Evolutionary conservation across 176 grass and related monocot species (phyloP), one percentile per base, ranked within the genome.

Genomic region (Oryza rufipogon): DNA sequence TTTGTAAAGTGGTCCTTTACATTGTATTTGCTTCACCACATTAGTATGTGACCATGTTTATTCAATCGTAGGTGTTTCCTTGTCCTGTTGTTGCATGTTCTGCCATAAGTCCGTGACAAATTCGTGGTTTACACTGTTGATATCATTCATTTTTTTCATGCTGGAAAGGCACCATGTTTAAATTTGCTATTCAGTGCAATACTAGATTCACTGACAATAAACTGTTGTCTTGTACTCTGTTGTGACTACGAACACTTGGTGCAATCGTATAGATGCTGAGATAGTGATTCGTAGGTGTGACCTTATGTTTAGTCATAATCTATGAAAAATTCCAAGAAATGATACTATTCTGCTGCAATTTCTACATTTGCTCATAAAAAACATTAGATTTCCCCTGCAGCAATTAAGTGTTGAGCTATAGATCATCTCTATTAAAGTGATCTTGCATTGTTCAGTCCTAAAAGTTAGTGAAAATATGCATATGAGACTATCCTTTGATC

Each of bases 121-220:
- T 36, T 70, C 20, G 0, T 58, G 20, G 69, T 70, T 81, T 81
- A 52, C 23, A 51, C 25, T 74, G 30, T 54, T 52, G 78, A 56
- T 47, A 80, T 26, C 6, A 80, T 80, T 20, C 28, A 38, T 14
- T 80, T 28, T 67, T 79, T 79, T 23, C 5, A 54, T 69, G 46
- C 49, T 70, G 9, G 19, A 54, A 54, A 52, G 34, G 11, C 17
- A 41, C 39, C 6, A 41, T 41, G 39, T 41, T 41, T 41, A 41
- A 41, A 41, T 41, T 41, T 41, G 38, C 39, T 41, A 41, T 7
- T 4, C 38, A 39, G 38, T 39, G 38, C 38, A 39, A 39, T 39
- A 39, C 38, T 39, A 39, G 38, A 39, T 39, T 39, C 38, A 39
- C 38, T 39, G 36, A 20, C 8, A 19, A 54, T 19, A 54, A 56